These are phyloP conservation scores for Gastrodia elata DNA, from an alignment of 106 monocot species.

Conservation along the genomic window DNA sequence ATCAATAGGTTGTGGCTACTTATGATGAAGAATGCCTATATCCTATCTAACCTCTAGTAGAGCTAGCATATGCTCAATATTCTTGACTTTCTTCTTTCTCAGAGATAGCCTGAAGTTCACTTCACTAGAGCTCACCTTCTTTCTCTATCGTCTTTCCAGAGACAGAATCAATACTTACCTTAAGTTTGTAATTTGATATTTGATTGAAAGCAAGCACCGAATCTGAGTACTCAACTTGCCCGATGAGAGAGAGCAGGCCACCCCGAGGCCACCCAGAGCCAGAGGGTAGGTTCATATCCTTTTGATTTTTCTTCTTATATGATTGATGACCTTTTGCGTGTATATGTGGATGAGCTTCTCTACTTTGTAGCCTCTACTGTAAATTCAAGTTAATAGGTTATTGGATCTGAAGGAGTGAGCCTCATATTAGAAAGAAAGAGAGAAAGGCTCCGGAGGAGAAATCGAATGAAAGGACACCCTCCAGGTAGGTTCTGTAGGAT, in stretches of 20 bases:
- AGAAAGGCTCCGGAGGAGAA: neutral
- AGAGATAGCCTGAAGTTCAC: too few relatives aligned
- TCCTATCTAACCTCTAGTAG: too few relatives aligned
- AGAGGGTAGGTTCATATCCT: neutral
- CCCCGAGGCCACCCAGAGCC: too few relatives aligned
- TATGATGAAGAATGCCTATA: too few relatives aligned
- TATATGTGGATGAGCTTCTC: neutral
- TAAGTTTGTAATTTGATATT: neutral
- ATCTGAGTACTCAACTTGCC: slow-evolving; percentile 6
- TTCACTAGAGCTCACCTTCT: too few relatives aligned
- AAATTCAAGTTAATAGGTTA: neutral
- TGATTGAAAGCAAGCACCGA: neutral
- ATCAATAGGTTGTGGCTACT: too few relatives aligned
- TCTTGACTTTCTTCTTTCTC: too few relatives aligned
- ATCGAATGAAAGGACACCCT: neutral
- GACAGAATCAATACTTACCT: neutral
- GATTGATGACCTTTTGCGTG: neutral
- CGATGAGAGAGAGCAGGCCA: slow-evolving; percentile 4
- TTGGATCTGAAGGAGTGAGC: too few relatives aligned
- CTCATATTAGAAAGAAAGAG: too few relatives aligned
- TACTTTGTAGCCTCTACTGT: too few relatives aligned
- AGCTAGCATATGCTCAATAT: too few relatives aligned
- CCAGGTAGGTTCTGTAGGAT: neutral
- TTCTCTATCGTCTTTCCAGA: too few relatives aligned
- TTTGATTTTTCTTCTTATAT: neutral